Percentiles rank a stretch among this genome's conserved stretches.
Conservation (phyloP, 2,329 filamentous ascomycete species). For the Ophiostoma populinum region DNA sequence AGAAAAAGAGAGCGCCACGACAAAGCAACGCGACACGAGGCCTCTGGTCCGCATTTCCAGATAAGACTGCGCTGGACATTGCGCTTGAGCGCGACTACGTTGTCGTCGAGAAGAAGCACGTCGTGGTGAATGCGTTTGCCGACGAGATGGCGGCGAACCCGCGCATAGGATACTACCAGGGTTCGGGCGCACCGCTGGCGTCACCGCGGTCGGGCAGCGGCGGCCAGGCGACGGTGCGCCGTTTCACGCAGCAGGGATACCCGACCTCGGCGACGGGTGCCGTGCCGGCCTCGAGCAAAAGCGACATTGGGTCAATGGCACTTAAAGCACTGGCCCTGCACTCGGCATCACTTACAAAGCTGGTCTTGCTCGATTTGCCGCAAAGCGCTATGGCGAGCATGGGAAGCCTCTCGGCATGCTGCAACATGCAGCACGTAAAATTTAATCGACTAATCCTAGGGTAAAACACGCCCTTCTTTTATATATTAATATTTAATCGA, state of each 20-base stretch:
- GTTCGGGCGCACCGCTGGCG: constrained; percentile 20
- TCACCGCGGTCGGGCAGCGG: constrained; percentile 38
- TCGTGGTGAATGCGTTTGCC: constrained; percentile 93
- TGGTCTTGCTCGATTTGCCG: constrained; percentile 18
- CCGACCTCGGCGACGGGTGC: constrained; percentile 54
- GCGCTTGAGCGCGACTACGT: constrained; percentile 91
- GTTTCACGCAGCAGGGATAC: constrained; percentile 61
- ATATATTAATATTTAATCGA: no score
- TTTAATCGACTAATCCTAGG: no score
- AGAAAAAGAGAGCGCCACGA: no score
- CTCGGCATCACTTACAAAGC: constrained; percentile 18
- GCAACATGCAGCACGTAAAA: constrained; percentile 18
- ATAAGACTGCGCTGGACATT: constrained; percentile 67
- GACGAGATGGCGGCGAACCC: constrained; percentile 84
- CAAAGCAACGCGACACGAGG: no score
- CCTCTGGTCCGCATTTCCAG: no score
- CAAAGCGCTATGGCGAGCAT: constrained; percentile 15
- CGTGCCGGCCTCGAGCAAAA: constrained; percentile 42
- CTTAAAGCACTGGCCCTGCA: constrained; percentile 34
- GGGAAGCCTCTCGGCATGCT: constrained; percentile 18
- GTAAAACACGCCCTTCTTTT: no score
- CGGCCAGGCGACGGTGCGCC: constrained; percentile 42
- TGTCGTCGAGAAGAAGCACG: constrained; percentile 81
- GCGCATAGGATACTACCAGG: constrained; percentile 28
- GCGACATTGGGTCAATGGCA: constrained; percentile 34